Evolutionary conservation across 495 filamentous ascomycete genomes (phyloP).

Genomic region (Choiromyces venosus): DNA sequence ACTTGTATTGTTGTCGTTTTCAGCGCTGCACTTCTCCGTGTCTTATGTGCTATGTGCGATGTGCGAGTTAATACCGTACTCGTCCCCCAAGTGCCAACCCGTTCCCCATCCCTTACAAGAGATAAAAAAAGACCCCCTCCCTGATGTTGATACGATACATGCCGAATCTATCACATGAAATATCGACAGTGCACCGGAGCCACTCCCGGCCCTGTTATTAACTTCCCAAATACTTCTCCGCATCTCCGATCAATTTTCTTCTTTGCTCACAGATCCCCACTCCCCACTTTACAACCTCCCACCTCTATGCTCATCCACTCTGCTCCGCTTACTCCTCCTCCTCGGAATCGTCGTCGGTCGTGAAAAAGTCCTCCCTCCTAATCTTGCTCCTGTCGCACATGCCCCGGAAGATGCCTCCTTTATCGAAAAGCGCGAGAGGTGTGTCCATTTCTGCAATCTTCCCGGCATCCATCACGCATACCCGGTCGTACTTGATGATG

Average conservation of each 20-base stretch:
- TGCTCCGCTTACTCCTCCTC: neutral
- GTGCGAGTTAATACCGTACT: neutral
- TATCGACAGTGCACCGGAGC: neutral
- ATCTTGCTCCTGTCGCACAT: conserved; percentile 96
- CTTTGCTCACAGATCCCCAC: too few relatives aligned
- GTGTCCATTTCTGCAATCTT: conserved; percentile 76
- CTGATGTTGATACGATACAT: neutral
- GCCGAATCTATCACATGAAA: neutral
- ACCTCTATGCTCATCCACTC: neutral
- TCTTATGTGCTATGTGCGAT: neutral
- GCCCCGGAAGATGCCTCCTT: conserved; percentile 69
- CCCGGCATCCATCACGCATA: conserved; percentile 91
- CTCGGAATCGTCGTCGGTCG: conserved; percentile 4
- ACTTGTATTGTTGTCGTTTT: neutral
- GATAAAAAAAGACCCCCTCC: neutral
- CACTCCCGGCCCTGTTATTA: neutral
- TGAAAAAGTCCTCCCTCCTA: conserved; percentile 61
- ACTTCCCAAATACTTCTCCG: neutral
- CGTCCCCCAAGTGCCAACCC: neutral
- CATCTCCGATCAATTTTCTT: neutral
- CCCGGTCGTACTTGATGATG: conserved; percentile 89
- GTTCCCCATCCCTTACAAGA: neutral
- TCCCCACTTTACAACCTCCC: neutral
- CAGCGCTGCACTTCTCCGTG: neutral
- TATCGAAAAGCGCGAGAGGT: conserved; percentile 66